Evolutionary conservation across 495 filamentous ascomycete species (phyloP), one percentile per base, ranked within the genome.

Genomic region (Acidomyces sp.): DNA sequence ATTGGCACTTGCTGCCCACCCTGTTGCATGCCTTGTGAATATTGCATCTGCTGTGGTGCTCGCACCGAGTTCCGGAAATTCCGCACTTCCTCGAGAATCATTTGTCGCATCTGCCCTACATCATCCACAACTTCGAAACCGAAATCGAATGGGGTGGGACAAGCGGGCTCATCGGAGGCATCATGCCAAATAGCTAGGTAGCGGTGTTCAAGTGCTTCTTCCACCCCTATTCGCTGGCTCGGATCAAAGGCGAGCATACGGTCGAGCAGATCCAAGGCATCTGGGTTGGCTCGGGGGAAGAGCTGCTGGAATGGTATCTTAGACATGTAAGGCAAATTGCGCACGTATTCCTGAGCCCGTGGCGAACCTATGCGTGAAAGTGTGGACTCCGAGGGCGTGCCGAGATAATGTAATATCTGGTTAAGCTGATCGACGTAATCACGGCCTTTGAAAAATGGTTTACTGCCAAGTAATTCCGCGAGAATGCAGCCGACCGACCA

Each of bases 351-450:
- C 60, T 97, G 90, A 6, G 90, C 90, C 43, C 92, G 77, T 2
- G 90, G 87, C 2, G 86, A 94, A 22, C 90, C 92, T 53, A 97
- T 96, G 38, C 90, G 85, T 21, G 74, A 80, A 18, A 97, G 72
- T 0, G 90, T 97, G 56, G 93, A 84, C 59, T 96, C 90, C 55
- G 85, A 90, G 7, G 90, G 90, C 0, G 90, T 97, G 33, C 90
- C 90, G 24, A 97, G 77, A 63, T 92, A 95, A 68, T 96, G 88
- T 33, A 97, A 73, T 57, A 97, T 97, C 63, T 96, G 92, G 70
- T 96, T 96, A 51, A 97, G 77, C 63, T 97, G 90, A 63, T 97
- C 90, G 54, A 97, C 90, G 52, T 97, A 96, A 65, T 97, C 90
- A 40, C 92, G 81, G 33, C 90, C 90, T 67, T 97, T 97, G 71